phyloP scores from a whole-genome alignment of 1,284 basidiomycete genomes.

The Moniliophthora roreri region DNA sequence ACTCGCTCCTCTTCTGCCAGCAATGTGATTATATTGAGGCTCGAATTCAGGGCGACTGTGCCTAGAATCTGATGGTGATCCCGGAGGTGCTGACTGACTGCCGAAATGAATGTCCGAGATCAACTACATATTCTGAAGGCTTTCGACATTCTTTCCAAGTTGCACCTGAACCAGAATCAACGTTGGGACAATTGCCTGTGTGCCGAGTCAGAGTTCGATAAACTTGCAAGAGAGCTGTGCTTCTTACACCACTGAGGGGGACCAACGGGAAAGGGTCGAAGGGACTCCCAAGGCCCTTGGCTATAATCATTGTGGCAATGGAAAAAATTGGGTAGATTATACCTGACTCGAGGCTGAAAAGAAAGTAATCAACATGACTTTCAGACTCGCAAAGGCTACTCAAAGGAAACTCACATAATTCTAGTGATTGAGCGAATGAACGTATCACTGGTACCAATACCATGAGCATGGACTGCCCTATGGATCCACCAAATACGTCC shows the following conservation, averaged over 20 bases:
- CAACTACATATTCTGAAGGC: neutral
- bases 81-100: no score
- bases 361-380: no score
- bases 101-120: no score
- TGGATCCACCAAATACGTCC: slow-evolving; percentile 6
- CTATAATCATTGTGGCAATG: neutral
- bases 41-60: no score
- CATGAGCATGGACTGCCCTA: neutral
- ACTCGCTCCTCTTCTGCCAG: no score
- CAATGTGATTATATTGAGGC: no score
- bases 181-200: slow-evolving; percentile 1
- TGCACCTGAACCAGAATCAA: neutral
- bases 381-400: no score
- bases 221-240: neutral
- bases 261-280: neutral
- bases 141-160: slow-evolving; percentile 2
- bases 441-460: neutral
- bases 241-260: neutral
- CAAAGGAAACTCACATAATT: no score
- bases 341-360: slow-evolving; percentile 2
- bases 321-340: neutral
- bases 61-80: no score
- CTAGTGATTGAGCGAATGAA: neutral
- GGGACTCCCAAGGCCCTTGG: neutral
- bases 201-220: no score